Base-by-base conservation (phyloP, 495 filamentous ascomycete genomes). In the Penicillium desertorum region DNA sequence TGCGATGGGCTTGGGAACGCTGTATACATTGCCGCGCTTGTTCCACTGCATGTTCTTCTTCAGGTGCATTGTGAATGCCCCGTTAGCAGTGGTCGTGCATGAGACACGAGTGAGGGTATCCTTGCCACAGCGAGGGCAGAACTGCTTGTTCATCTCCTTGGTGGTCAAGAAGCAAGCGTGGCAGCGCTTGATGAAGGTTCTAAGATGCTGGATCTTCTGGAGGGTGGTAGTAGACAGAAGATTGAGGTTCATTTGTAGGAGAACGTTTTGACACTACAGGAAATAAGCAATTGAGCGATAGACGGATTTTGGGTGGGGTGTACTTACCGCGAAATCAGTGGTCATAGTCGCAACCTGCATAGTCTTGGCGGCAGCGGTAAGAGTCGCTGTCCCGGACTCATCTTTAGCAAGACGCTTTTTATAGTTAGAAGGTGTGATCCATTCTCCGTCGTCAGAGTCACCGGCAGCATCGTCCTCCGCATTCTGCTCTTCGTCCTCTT, bases 21-120 rank as follows among this genome's bases (percentile, higher is more conserved):
- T 92, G 74, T 83, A 98, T 12, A 87, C 78, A 66, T 96, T 92
- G 34, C 94, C 94, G 2, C 92, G 81, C 61, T 86, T 95, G 76
- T 96, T 98, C 86, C 86, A 96, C 71, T 97, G 91, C 81, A 93
- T 93, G 74, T 96, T 96, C 71, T 86, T 87, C 82, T 96, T 96
- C 51, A 98, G 75, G 66, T 96, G 90, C 57, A 98, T 76, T 27
- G 80, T 87, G 78, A 96, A 94, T 60, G 87, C 84, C 20, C 95
- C 95, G 29, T 83, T 79, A 8, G 81, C 71, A 65, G 91, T 86
- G 14, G 91, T 96, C 11, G 86, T 86, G 81, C 93, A 97, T 1
- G 86, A 85, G 1, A 92, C 89, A 48, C 94, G 86, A 5, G 89
- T 92, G 27, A 98, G 80, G 0, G 93, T 92, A 9, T 90, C 80